Evolutionary conservation across 2,329 filamentous ascomycete species (phyloP).

Genomic region (Pyrenophora graminea): DNA sequence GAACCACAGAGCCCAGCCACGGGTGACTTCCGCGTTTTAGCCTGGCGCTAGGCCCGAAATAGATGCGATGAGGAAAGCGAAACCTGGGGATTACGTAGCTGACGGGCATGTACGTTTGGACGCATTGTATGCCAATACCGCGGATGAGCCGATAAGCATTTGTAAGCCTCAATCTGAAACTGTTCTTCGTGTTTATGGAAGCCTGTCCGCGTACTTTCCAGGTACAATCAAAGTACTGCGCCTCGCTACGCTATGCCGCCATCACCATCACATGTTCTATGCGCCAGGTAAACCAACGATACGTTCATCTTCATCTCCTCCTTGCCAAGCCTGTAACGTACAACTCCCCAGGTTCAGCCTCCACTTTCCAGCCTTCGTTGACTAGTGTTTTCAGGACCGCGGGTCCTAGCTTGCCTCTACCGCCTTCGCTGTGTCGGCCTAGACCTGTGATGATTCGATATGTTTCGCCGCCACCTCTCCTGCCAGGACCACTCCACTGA

Average conservation of each 20-base stretch:
- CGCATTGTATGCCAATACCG: too few species aligned
- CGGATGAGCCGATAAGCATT: not conserved
- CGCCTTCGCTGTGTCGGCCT: slow-evolving; percentile 77
- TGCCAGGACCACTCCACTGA: slow-evolving; percentile 45
- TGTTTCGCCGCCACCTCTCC: slow-evolving; percentile 53
- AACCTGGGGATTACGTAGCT: not conserved
- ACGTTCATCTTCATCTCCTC: slow-evolving; percentile 18
- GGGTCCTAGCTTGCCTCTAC: slow-evolving; percentile 74
- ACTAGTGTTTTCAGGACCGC: slow-evolving; percentile 77
- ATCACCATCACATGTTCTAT: not conserved
- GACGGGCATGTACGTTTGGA: too few species aligned
- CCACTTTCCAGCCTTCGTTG: slow-evolving; percentile 81
- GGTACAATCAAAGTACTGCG: not conserved
- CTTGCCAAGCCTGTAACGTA: slow-evolving; percentile 65
- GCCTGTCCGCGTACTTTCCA: not conserved
- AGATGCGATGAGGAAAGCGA: not conserved
- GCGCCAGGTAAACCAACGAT: not conserved
- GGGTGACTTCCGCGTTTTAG: slow-evolving; percentile 1
- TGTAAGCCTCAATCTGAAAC: not conserved
- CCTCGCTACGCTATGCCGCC: not conserved
- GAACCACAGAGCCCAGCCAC: slow-evolving; percentile 9
- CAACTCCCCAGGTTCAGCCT: slow-evolving; percentile 71
- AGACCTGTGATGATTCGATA: slow-evolving; percentile 81
- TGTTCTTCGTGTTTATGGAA: too few species aligned
- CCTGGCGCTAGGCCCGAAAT: slow-evolving; percentile 9